Conservation (phyloP, 2,329 filamentous ascomycete genomes). For the Phyllosticta citribraziliensis region DNA sequence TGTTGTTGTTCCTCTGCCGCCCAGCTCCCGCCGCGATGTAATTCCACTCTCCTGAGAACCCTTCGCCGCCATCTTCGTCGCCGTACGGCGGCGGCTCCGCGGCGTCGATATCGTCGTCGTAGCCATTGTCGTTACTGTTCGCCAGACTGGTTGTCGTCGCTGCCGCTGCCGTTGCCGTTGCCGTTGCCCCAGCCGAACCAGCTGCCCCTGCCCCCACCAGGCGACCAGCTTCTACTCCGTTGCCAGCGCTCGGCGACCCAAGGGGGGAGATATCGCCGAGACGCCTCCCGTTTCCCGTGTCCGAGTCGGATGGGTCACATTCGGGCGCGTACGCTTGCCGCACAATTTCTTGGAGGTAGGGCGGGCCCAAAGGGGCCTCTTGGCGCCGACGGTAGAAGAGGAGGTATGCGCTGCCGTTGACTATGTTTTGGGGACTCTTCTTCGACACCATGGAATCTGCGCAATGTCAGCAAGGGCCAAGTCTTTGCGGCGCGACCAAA, state of each 20-base stretch:
- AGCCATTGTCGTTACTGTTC: not conserved
- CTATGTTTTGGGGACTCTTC: slow-evolving; percentile 50
- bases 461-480: slow-evolving; percentile 31
- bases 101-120: not conserved
- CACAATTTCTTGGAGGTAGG: slow-evolving; percentile 61
- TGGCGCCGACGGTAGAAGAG: slow-evolving; percentile 83
- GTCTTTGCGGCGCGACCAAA: slow-evolving; percentile 9
- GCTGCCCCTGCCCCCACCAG: slow-evolving; percentile 49
- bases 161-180: not conserved
- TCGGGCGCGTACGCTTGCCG: slow-evolving; percentile 49
- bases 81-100: not conserved
- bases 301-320: slow-evolving; percentile 30
- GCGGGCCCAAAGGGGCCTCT: slow-evolving; percentile 72
- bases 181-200: slow-evolving; percentile 7
- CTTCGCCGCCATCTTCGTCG: not conserved
- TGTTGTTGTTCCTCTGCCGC: not conserved
- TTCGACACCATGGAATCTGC: slow-evolving; percentile 65
- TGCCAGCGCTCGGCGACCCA: slow-evolving; percentile 73
- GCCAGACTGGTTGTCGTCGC: not conserved
- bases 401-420: slow-evolving; percentile 75
- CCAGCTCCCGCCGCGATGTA: no score
- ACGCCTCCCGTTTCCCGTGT: slow-evolving; percentile 73
- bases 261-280: slow-evolving; percentile 78
- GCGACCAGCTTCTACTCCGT: not conserved
- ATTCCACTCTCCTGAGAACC: not conserved